Evolutionary conservation across 2,329 filamentous ascomycete species (phyloP), one percentile per base, ranked within the genome.

Genomic region (Trichoderma koningii): DNA sequence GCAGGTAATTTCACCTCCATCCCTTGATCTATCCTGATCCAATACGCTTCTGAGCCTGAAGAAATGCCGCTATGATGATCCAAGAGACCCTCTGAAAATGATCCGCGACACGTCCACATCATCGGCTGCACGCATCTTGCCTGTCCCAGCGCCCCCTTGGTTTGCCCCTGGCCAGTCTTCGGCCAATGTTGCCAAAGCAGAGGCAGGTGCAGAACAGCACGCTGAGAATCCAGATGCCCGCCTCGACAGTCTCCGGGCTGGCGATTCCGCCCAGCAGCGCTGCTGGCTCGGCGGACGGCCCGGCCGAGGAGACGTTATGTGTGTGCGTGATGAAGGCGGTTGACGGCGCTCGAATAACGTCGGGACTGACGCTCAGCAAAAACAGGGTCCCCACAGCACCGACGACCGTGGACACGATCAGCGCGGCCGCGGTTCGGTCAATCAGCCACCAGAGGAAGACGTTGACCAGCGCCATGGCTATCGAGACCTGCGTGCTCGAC

Each of bases 391-490:
- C 92, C 1, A 85, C 79, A 28, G 94, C 74, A 1, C 92, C 90
- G 12, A 97, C 88, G 1, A 86, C 79, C 15, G 88, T 83, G 0
- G 92, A 93, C 63, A 97, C 84, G 41, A 95, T 79, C 70, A 98
- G 90, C 5, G 95, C 95, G 0, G 93, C 85, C 70, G 87, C 88
- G 53, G 92, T 95, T 57, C 94, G 91, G 78, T 99, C 95, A 73
- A 99, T 90, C 26, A 98, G 83, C 78, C 96, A 99, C 95, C 95
- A 99, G 19, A 99, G 81, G 10, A 95, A 90, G 1, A 95, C 94
- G 74, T 98, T 98, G 21, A 90, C 92, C 66, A 98, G 86, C 23
- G 93, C 91, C 55, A 99, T 87, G 1, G 93, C 95, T 28, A 96
- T 78, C 1, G 93, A 96, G 21, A 96, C 88, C 77, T 99, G 95